Base-by-base conservation (phyloP, 2,329 filamentous ascomycete species). In the Ophiostoma sp. region DNA sequence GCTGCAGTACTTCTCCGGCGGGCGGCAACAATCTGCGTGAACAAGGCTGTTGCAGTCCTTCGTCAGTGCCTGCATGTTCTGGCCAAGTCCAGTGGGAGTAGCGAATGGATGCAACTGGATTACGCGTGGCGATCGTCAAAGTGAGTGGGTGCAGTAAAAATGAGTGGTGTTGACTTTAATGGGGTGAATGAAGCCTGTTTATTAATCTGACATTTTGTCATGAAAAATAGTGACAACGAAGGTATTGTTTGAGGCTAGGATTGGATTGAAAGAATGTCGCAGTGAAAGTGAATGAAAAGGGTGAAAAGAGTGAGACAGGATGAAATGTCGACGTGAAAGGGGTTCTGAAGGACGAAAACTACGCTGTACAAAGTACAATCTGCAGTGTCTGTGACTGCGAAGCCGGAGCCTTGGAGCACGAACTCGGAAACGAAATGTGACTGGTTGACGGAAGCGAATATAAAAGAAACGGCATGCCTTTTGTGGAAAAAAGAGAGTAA, bases 331-430 rank as follows among this genome's bases (percentile, higher is more conserved):
- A 22, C 3, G 19, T n/a, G 17, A 63, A 39, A 64, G 33, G 33
- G 9, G 59, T 7, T 64, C 55, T 19, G 8, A 25, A 22, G 9
- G n/a, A 55, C 19, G 4, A 63, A 15, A 7, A 63, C 19, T 12
- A 28, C 55, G 42, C 17, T 19, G 42, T 15, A 48, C 15, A 33
- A 19, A 22, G 2, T 28, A 39, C 31, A 39, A 11, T 19, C 57
- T 61, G 57, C 31, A 42, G 36, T 11, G 42, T 48, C 6, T 50
- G 25, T 15, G 45, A 12, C 28, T 68, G 64, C 64, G 64, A 50
- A 50, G 64, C 42, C 64, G 64, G 64, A 66, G 61, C 28, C 36
- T 19, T 66, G 12, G 31, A n/a, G 15, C 39, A 68, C 39, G 39
- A 68, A 68, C 42, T 15, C 3, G 42, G 17, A 50, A 50, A n/a